Evolutionary conservation across 1,139 yeast genomes (phyloP), one percentile per base, ranked within the genome.

Genomic region (Blastobotrys serpentis): DNA sequence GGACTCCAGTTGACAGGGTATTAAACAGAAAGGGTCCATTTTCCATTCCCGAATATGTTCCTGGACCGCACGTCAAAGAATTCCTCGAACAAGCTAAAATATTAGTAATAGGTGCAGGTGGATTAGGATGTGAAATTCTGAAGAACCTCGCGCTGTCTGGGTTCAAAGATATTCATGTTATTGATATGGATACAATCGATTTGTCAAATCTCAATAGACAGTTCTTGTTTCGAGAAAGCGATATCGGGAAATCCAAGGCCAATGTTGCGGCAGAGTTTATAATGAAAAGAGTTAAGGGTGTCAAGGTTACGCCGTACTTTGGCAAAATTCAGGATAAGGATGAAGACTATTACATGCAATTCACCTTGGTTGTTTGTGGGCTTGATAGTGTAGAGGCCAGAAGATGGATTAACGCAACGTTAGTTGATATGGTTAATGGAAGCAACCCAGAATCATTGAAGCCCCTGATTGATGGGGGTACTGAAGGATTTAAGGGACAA

Each of bases 161-260:
- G 2, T 86, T 90, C 61, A 73, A 72, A 46, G 73, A 83, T 51
- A 82, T 92, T 37, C 85, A 86, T 58, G 82, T 92, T 14, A 86
- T 92, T 37, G 98, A 92, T 64, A 86, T 90, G 96, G 98, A 92
- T 66, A 88, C 95, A 1, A 88, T 92, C 51, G 98, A 92, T 62
- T 68, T 92, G 18, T 84, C 96, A 18, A 92, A 92, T 60, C 73
- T 92, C 57, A 92, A 92, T 64, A 77, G 98, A 45, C 98, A 92
- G 68, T 90, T 92, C 61, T 69, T 92, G 44, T 92, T 90, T 63
- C 73, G 94, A 13, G 72, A 73, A 13, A 54, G 65, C 0, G 96
- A 90, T 61, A 81, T 92, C 18, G 97, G 97, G 2, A 71, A 76
- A 56, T 73, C 92, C 14, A 92, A 92, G 63, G 95, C 97, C 0